Evolutionary conservation across 2,329 filamentous ascomycete species (phyloP).

Genomic region (Botryosphaeria agaves): DNA sequence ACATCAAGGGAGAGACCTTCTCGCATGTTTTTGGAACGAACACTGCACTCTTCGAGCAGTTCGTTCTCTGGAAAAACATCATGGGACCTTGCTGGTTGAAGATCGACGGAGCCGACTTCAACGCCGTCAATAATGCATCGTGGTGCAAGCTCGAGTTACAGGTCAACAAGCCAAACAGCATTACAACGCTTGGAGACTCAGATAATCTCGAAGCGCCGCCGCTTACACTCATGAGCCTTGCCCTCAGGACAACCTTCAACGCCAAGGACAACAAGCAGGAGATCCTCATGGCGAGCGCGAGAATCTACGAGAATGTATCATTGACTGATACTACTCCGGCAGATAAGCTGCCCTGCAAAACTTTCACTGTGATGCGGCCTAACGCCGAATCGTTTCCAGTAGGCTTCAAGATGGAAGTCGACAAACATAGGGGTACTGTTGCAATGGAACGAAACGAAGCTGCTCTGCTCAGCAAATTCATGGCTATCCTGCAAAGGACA

Average conservation of each 20-base stretch:
- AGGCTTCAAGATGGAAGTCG: conserved; percentile 66
- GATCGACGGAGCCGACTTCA: conserved; percentile 73
- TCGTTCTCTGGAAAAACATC: conserved; percentile 95
- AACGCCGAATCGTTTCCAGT: conserved; percentile 59
- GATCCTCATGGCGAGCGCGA: conserved; percentile 76
- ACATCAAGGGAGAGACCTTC: conserved; percentile 70
- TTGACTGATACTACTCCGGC: conserved; percentile 76
- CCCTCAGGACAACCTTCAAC: conserved; percentile 77
- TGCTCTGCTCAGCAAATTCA: conserved; percentile 71
- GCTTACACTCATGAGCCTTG: conserved; percentile 88
- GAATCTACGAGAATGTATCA: conserved; percentile 81
- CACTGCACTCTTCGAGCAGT: conserved; percentile 91
- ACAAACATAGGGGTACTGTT: conserved; percentile 58
- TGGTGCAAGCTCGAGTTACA: conserved; percentile 92
- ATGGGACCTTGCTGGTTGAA: conserved; percentile 98
- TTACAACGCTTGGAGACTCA: conserved; percentile 55
- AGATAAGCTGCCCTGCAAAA: conserved; percentile 75
- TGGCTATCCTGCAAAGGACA: conserved; percentile 71
- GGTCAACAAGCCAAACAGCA: conserved; percentile 58
- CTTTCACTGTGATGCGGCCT: conserved; percentile 82
- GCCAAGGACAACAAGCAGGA: conserved; percentile 91
- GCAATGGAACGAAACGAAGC: conserved; percentile 71
- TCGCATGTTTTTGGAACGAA: conserved; percentile 89
- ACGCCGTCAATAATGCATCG: conserved; percentile 73
- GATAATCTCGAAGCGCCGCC: conserved; percentile 73